Evolutionary conservation across 2,329 filamentous ascomycete genomes (phyloP).

Genomic region (Sclerotinia glacialis): DNA sequence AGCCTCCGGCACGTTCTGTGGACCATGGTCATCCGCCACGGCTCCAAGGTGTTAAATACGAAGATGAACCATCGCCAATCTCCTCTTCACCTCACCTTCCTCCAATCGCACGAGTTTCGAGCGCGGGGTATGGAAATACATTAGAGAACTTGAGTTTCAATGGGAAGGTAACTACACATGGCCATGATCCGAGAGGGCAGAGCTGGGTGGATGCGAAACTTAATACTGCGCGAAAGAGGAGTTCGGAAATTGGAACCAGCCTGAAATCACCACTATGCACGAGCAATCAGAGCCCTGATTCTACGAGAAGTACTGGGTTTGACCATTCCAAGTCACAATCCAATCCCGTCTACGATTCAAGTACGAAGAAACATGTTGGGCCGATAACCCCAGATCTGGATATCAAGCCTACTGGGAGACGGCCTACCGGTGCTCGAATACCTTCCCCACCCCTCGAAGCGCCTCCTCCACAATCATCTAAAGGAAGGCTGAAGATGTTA

Average conservation of each 20-base stretch:
- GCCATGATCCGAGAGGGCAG: constrained; percentile 23
- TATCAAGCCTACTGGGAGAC: constrained; percentile 29
- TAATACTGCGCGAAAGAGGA: constrained; percentile 23
- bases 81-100: constrained; percentile 50
- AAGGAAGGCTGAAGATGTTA: constrained; percentile 40
- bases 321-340: constrained; percentile 27
- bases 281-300: constrained; percentile 30
- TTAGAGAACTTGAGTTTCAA: constrained; percentile 19
- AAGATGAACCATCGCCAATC: constrained; percentile 32
- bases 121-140: constrained; percentile 27
- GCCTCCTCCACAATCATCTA: constrained; percentile 30
- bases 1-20: constrained; percentile 29
- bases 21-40: constrained; percentile 36
- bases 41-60: constrained; percentile 29
- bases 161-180: constrained; percentile 7
- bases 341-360: constrained; percentile 24
- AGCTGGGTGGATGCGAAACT: constrained; percentile 14
- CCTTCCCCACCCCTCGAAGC: constrained; percentile 36
- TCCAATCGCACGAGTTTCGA: constrained; percentile 42
- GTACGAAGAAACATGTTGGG: constrained; percentile 25
- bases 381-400: constrained; percentile 26
- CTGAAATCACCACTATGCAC: constrained; percentile 29
- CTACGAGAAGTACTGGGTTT: constrained; percentile 25
- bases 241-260: constrained; percentile 24
- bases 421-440: constrained; percentile 31